Evolutionary conservation across 164 flowering plant genomes (phyloP).

Genomic region (Magnolia kwangsiensis): DNA sequence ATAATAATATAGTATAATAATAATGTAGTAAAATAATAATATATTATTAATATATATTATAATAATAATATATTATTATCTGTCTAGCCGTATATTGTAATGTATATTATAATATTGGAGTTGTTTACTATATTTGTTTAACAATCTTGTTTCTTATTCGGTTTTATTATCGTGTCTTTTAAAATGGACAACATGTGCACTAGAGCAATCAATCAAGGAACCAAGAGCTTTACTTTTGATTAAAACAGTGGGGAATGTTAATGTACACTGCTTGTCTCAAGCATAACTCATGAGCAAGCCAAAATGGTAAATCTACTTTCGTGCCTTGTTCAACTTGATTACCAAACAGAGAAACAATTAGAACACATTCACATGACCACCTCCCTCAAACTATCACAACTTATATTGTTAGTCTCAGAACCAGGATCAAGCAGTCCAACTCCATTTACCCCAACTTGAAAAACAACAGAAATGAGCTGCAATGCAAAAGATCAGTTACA

Average conservation of each 20-base stretch:
- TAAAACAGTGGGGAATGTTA: slow-evolving; percentile 60
- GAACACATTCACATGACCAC: not conserved
- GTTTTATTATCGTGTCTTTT: not conserved
- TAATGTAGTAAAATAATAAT: too few relatives aligned
- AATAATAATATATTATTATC: too few relatives aligned
- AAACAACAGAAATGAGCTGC: slow-evolving; percentile 66
- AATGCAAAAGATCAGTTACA: not conserved
- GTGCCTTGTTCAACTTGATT: slow-evolving; percentile 80
- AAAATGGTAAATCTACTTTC: slow-evolving; percentile 81
- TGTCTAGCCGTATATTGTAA: too few relatives aligned
- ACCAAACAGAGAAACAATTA: slow-evolving; percentile 5
- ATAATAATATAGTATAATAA: too few relatives aligned
- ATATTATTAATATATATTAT: too few relatives aligned
- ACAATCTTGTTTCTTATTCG: too few relatives aligned
- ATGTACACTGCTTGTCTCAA: slow-evolving; percentile 60
- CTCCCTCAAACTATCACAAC: slow-evolving; percentile 3
- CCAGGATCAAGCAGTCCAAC: slow-evolving; percentile 81
- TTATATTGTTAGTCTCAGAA: slow-evolving; percentile 66
- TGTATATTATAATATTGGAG: too few relatives aligned
- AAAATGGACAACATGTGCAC: not conserved
- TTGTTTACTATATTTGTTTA: too few relatives aligned
- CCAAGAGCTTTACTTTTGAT: slow-evolving; percentile 51
- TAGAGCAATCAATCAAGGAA: slow-evolving; percentile 1
- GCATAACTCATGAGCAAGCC: too few relatives aligned
- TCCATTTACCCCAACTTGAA: slow-evolving; percentile 63